Base-by-base conservation (phyloP, 2,329 filamentous ascomycete genomes). In the Thelonectria discophora region DNA sequence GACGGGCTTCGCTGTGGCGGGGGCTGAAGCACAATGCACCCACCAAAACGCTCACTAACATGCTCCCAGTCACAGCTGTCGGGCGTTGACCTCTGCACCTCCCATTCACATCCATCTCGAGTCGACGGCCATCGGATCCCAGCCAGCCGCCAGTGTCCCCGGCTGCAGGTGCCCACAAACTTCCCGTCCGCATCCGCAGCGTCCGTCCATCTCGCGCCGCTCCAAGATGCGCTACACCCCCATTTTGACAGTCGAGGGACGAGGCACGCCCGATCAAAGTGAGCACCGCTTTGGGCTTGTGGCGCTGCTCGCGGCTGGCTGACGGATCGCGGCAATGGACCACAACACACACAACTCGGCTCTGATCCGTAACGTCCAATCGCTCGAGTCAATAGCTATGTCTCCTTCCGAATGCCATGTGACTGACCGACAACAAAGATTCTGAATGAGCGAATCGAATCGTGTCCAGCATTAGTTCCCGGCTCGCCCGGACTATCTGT, bases 401-500 rank as follows among this genome's bases (percentile, higher is more conserved):
- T 30, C 5, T 10, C 9, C 27, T 30, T 30, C 8, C 27, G 27
- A 30, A 30, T 8, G 21, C 21, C 21, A 24, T 24, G 21, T 24
- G 21, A 24, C 21, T 3, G 21, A 4, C 21, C 21, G 8, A 30
- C 27, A 8, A 30, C 27, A 10, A 10, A 30, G 27, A 30, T 8
- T 30, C 9, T 10, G 8, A 30, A 30, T 30, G 27, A 30, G 27
- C 27, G 27, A 30, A 30, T 37, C 34, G 12, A 37, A 37, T 13
- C 34, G 34, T 32, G 8, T 30, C 27, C 27, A 30, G 27, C n/a
- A n/a, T 48, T 48, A 10, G 46, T 21, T 24, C 18, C 24, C 58
- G 48, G 58, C 47, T 56, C 58, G 48, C 58, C 58, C 58, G 58
- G 58, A 42, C 58, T 60, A 37, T 24, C 5, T 53, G 56, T 55